phyloP scores from a whole-genome alignment of 2,329 filamentous ascomycete species.

The Periconia macrospinosa region DNA sequence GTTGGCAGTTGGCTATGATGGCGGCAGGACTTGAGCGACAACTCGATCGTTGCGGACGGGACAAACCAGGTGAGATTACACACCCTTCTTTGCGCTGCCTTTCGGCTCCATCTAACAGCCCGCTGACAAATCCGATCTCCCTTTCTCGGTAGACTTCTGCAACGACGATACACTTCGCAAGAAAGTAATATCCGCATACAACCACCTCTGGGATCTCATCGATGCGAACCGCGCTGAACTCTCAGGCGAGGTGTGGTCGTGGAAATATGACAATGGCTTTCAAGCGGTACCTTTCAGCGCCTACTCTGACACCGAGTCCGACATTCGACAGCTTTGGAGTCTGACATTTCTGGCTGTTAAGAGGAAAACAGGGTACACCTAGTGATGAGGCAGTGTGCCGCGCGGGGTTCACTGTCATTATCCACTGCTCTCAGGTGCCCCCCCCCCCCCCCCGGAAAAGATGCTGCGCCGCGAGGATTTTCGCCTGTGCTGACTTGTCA shows the following conservation, averaged over 20 bases:
- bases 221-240: slow-evolving; percentile 57
- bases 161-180: slow-evolving; percentile 44
- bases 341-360: slow-evolving; percentile 60
- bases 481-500: no score
- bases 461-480: no score
- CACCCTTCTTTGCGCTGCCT: not conserved
- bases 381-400: no score
- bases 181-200: slow-evolving; percentile 57
- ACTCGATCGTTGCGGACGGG: slow-evolving; percentile 53
- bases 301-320: slow-evolving; percentile 55
- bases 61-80: slow-evolving; percentile 3
- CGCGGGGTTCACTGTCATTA: no score
- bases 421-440: no score
- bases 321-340: slow-evolving; percentile 62
- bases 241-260: slow-evolving; percentile 65
- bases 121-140: no score
- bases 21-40: slow-evolving; percentile 62
- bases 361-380: slow-evolving; percentile 32
- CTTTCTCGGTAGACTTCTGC: slow-evolving; percentile 52
- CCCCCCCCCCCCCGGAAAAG: no score
- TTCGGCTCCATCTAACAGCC: no score
- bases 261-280: slow-evolving; percentile 57
- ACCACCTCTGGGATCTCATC: slow-evolving; percentile 63
- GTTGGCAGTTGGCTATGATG: slow-evolving; percentile 68
- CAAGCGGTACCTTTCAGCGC: slow-evolving; percentile 55